A percentile compares a stretch with the other conserved stretches of the same genome.
These are phyloP conservation scores for Elaeis guineensis DNA, from an alignment of 176 grass and related monocot species.

Conservation along the genomic window DNA sequence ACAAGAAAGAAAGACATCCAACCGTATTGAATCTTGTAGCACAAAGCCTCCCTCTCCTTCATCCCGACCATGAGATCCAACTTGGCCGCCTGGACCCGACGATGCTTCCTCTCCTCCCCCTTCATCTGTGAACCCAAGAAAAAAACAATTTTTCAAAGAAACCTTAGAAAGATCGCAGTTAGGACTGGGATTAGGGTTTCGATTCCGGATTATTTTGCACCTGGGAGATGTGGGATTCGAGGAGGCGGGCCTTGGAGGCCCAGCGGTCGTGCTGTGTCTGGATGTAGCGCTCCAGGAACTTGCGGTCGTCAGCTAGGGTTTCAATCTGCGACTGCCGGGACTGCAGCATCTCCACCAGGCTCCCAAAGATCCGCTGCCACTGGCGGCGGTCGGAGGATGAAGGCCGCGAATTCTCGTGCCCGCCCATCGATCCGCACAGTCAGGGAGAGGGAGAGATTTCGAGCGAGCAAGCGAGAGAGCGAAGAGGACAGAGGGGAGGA, in stretches of 20 bases:
- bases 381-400: conserved; percentile 1
- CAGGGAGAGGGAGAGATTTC: neutral
- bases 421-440: conserved; percentile 19
- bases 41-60: conserved; percentile 7
- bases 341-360: conserved; percentile 27
- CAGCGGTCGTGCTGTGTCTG: conserved; percentile 18
- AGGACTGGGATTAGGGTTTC: neutral
- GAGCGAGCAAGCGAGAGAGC: neutral
- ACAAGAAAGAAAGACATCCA: neutral
- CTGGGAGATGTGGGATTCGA: conserved; percentile 11
- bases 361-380: conserved; percentile 25
- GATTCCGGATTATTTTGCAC: neutral
- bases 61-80: conserved; percentile 9
- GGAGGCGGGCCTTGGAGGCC: conserved; percentile 7
- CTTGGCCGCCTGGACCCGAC: conserved; percentile 4
- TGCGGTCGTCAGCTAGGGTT: conserved; percentile 21
- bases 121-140: conserved; percentile 18
- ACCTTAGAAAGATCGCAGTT: neutral
- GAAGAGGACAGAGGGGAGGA: neutral
- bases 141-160: neutral
- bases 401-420: neutral
- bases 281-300: conserved; percentile 26
- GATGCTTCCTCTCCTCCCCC: conserved; percentile 3
- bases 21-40: conserved; percentile 11
- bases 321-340: conserved; percentile 21